These are phyloP conservation scores for Xylariales sp. DNA, from an alignment of 2,329 filamentous ascomycete genomes.

Conservation along the genomic window DNA sequence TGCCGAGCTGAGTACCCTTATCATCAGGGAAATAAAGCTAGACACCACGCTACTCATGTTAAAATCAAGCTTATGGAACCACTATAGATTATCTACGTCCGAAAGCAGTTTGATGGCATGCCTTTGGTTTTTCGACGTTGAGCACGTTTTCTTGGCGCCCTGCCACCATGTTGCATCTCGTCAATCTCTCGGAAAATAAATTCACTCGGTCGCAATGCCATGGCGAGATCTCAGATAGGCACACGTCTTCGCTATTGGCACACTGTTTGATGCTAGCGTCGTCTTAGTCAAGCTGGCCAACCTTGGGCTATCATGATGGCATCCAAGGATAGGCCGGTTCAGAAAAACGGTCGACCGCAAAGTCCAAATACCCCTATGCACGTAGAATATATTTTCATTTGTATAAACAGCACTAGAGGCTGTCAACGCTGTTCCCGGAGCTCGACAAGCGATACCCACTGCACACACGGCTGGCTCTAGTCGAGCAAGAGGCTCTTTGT, in stretches of 20 bases:
- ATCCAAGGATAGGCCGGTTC: background rate
- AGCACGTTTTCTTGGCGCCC: constrained; percentile 34
- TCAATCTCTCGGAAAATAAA: constrained; percentile 30
- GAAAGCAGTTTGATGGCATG: background rate
- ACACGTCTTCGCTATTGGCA: background rate
- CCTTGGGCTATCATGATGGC: background rate
- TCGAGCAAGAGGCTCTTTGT: background rate
- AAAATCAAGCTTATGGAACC: too few relatives aligned
- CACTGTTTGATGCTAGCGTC: background rate
- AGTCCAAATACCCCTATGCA: background rate
- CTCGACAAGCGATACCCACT: constrained; percentile 9
- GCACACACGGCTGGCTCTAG: background rate
- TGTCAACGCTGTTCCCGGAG: background rate
- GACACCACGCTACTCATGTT: background rate
- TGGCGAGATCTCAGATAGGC: constrained; percentile 3
- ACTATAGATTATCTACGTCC: background rate
- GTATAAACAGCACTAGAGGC: background rate
- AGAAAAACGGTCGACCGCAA: background rate
- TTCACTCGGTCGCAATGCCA: constrained; percentile 7
- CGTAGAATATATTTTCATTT: background rate
- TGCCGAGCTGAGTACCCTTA: constrained; percentile 10
- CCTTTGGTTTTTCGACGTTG: background rate
- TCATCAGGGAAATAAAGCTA: background rate
- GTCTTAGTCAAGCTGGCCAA: background rate
- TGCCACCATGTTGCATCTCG: background rate